These are phyloP conservation scores for Chrysoporthe deuterocubensis DNA, from an alignment of 2,329 filamentous ascomycete species.

Conservation along the genomic window DNA sequence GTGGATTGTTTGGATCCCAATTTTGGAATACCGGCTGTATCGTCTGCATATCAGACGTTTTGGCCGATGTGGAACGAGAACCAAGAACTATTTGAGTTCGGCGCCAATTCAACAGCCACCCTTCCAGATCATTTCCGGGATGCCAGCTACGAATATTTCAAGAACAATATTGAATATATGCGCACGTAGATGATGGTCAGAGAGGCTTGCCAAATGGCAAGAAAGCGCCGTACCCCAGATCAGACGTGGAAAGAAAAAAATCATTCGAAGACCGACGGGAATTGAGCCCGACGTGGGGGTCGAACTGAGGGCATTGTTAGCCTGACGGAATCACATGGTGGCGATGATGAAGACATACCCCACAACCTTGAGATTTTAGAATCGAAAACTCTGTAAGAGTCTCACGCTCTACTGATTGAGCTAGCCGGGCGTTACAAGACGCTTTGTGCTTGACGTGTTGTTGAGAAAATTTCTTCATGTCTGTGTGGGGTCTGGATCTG, in stretches of 20 bases:
- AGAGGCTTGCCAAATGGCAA: too few species aligned
- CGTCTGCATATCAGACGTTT: background rate
- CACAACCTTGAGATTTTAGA: constrained; percentile 20
- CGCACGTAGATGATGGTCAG: background rate
- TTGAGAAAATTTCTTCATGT: background rate
- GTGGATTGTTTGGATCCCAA: constrained; percentile 63
- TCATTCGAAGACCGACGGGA: background rate
- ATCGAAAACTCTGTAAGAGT: constrained; percentile 54
- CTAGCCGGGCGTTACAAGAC: constrained; percentile 54
- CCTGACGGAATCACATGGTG: background rate
- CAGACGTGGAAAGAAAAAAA: background rate
- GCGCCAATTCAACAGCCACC: constrained; percentile 4
- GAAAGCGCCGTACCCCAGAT: too few species aligned
- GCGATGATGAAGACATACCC: background rate
- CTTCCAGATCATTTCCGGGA: background rate
- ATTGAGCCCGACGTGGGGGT: constrained; percentile 15
- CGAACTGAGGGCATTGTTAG: background rate
- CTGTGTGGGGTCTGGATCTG: background rate
- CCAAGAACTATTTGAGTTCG: constrained; percentile 4
- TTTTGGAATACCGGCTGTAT: constrained; percentile 34
- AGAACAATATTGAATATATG: background rate
- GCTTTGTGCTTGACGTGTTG: background rate
- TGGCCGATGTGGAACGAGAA: constrained; percentile 13
- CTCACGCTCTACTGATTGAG: constrained; percentile 76
- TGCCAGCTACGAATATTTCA: constrained; percentile 7